These are phyloP conservation scores for Favolaschia claudopus DNA, from an alignment of 768 basidiomycete genomes.

Conservation along the genomic window DNA sequence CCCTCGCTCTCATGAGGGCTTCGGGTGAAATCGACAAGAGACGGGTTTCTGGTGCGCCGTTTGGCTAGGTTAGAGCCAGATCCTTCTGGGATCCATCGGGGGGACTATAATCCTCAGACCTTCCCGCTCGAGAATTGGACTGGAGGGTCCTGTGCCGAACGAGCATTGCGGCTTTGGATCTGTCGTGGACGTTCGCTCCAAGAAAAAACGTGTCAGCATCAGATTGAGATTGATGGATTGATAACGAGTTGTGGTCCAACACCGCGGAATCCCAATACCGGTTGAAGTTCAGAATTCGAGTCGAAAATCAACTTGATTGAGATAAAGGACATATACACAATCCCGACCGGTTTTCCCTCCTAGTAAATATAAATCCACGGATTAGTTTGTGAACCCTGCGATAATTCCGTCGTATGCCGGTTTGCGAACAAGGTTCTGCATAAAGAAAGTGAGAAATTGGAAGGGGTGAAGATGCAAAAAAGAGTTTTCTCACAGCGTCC, in stretches of 20 bases:
- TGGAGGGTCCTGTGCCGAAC: slow-evolving; percentile 1
- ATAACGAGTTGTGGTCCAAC: too few relatives aligned
- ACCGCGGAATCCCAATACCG: too few relatives aligned
- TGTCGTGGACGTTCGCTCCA: not conserved
- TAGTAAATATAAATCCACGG: not conserved
- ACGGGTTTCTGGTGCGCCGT: slow-evolving; percentile 3
- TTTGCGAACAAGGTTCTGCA: slow-evolving; percentile 48
- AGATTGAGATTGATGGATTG: too few relatives aligned
- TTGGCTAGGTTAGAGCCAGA: slow-evolving; percentile 8
- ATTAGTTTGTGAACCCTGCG: slow-evolving; percentile 35
- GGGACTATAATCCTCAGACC: slow-evolving; percentile 11
- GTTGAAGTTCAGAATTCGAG: too few relatives aligned
- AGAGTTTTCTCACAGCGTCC: slow-evolving; percentile 25
- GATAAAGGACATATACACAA: too few relatives aligned
- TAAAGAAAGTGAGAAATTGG: not conserved
- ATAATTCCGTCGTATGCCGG: slow-evolving; percentile 57
- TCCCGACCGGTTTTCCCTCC: too few relatives aligned
- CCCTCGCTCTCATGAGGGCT: slow-evolving; percentile 10
- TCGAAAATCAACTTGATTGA: too few relatives aligned
- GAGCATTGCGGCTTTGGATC: slow-evolving; percentile 8
- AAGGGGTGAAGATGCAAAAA: not conserved
- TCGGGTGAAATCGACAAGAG: slow-evolving; percentile 8
- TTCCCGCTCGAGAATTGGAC: slow-evolving; percentile 12
- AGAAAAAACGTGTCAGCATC: too few relatives aligned
- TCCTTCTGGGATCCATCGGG: slow-evolving; percentile 2